These are phyloP conservation scores for Nannochloropsis oceanica DNA, from an alignment of 108 stramenopile species.

Conservation along the genomic window DNA sequence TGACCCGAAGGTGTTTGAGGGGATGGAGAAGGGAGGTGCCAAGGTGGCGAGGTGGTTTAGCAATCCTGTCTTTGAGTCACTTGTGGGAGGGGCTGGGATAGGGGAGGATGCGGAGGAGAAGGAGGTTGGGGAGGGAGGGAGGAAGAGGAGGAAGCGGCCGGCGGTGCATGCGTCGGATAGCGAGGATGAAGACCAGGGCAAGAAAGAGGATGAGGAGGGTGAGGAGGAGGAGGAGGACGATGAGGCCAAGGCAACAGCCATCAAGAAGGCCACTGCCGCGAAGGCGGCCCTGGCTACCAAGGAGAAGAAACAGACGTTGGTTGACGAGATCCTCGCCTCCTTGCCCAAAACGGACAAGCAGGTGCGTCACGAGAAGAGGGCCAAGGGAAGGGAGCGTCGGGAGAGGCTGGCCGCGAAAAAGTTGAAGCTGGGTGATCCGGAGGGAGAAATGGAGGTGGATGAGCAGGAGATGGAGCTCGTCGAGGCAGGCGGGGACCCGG, in stretches of 20 bases:
- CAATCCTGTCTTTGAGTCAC: constrained; percentile 68
- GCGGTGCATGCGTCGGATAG: neutral
- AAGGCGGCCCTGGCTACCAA: neutral
- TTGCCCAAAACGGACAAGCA: constrained; percentile 98
- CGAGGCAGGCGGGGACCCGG: neutral
- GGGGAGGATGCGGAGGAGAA: constrained; percentile 40
- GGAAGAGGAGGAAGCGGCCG: neutral
- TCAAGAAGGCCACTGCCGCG: neutral
- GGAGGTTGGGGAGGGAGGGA: constrained; percentile 16
- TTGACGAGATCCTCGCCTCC: neutral
- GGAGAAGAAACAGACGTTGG: neutral
- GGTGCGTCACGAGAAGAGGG: constrained; percentile 76
- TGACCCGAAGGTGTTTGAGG: constrained; percentile 26
- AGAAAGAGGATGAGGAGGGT: constrained; percentile 9
- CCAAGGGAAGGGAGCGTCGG: constrained; percentile 67
- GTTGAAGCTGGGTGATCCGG: constrained; percentile 24
- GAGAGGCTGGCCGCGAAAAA: constrained; percentile 57
- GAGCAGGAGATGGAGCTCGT: neutral
- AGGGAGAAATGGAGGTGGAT: neutral
- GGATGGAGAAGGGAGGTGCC: neutral
- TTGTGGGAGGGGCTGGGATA: constrained; percentile 48
- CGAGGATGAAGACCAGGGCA: constrained; percentile 8
- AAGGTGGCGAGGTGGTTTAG: constrained; percentile 65
- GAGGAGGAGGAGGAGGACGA: neutral
- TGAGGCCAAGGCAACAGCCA: neutral